phyloP scores from a whole-genome alignment of 176 grass and related monocot species.

The Raddia distichophylla region DNA sequence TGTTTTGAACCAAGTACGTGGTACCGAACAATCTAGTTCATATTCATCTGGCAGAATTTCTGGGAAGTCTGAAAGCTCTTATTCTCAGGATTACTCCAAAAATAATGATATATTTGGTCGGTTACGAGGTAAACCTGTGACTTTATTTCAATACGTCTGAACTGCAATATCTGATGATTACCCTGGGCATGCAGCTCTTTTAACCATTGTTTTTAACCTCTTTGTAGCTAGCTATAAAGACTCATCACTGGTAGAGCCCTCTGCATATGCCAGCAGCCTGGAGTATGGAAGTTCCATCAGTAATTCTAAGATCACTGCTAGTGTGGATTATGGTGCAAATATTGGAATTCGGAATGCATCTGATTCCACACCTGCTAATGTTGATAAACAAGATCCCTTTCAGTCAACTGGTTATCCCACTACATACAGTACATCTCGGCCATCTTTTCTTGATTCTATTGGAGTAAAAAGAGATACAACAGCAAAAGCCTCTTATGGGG shows the following conservation, averaged over 20 bases:
- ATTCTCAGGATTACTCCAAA: conserved; percentile 42
- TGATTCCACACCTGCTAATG: conserved; percentile 44
- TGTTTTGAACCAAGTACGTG: conserved; percentile 37
- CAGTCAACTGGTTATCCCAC: conserved; percentile 61
- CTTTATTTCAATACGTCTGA: conserved; percentile 12
- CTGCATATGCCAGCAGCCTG: conserved; percentile 34
- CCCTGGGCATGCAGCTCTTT: conserved; percentile 10
- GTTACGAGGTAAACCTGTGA: conserved; percentile 43
- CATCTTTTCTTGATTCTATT: conserved; percentile 90
- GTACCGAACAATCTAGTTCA: conserved; percentile 35
- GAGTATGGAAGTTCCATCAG: conserved; percentile 35
- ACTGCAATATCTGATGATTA: conserved; percentile 18
- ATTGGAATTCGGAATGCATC: conserved; percentile 40
- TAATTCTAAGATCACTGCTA: conserved; percentile 44
- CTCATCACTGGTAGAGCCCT: conserved; percentile 44
- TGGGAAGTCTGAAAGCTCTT: conserved; percentile 49
- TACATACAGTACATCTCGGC: conserved; percentile 57
- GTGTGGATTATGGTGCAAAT: conserved; percentile 47
- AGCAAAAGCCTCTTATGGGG: conserved; percentile 36
- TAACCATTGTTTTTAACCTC: conserved; percentile 11
- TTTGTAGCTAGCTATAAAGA: conserved; percentile 44
- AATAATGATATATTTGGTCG: conserved; percentile 50
- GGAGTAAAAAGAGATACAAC: conserved; percentile 65
- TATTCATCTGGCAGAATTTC: conserved; percentile 35
- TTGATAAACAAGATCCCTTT: conserved; percentile 58